phyloP scores from a whole-genome alignment of 345 rosid species.

The Microthlaspi erraticum region DNA sequence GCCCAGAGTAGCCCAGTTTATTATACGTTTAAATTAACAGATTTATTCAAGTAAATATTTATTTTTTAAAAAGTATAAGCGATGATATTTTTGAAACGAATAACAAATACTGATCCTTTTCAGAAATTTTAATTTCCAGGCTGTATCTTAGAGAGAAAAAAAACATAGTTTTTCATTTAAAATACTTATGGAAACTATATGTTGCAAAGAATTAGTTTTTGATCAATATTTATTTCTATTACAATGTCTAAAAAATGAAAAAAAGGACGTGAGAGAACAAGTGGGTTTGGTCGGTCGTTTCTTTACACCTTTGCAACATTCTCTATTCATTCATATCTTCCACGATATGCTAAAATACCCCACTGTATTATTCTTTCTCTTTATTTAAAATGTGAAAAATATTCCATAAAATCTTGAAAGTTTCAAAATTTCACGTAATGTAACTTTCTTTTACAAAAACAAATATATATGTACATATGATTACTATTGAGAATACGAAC shows the following conservation, averaged over 20 bases:
- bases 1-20: too few species aligned
- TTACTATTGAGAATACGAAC: constrained; percentile 37
- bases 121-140: too few species aligned
- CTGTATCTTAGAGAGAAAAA: too few species aligned
- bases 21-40: too few species aligned
- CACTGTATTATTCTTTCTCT: constrained; percentile 26
- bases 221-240: neutral
- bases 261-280: constrained; percentile 42
- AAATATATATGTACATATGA: neutral
- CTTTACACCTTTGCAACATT: constrained; percentile 41
- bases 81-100: too few species aligned
- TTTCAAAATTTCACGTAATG: constrained; percentile 2
- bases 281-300: constrained; percentile 47
- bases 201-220: too few species aligned
- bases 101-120: too few species aligned
- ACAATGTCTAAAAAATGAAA: neutral
- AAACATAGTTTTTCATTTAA: too few species aligned
- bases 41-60: too few species aligned
- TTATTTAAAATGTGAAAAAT: neutral
- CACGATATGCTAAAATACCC: constrained; percentile 43
- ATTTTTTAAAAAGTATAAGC: too few species aligned
- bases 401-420: neutral
- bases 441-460: neutral
- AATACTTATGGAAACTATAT: too few species aligned
- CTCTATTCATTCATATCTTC: constrained; percentile 45